Base-by-base conservation (phyloP, 2,329 filamentous ascomycete genomes). In the Microcyclospora tardicrescens region DNA sequence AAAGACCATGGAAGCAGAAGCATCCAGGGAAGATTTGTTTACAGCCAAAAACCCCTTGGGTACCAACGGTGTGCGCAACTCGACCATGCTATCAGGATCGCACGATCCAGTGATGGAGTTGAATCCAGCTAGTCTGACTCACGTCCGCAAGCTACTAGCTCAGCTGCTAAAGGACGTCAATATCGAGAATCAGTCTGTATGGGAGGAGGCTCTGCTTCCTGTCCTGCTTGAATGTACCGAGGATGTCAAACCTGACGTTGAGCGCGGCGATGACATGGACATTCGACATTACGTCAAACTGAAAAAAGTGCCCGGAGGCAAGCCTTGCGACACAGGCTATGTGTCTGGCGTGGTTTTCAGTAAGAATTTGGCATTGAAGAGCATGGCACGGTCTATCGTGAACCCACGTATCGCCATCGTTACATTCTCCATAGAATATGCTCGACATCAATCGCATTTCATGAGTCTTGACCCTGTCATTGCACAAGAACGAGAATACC, bases 381-480 rank as follows among this genome's bases (percentile, higher is more conserved):
- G 82, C 60, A 98, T 98, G 91, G 80, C 84, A 13, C 76, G 91
- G 41, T 84, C 77, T 45, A 91, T 96, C 45, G 61, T 72, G 10
- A 80, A 84, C 39, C 91, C 91, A 2, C 79, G 85, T 27, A 91
- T 98, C 44, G 72, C 94, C 35, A 84, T 98, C 46, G 80, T 98
- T 41, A 89, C 86, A 0, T 98, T 98, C 55, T 79, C 91, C 0
- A 84, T 98, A 41, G 91, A 98, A 57, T 98, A 98, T 59, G 84
- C 93, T 42, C 77, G 91, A 30, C 86, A 95, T 50, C 80, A 89
- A 55, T 75, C 84, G 46, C 87, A 96, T 58, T 96, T 98, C 58
- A 95, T 98, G 87, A 98, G 91, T 52, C 66, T 98, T 36, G 86
- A 96, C 52, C 89, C 89, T 30, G 86, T 98, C 40, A 94, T 98